Conservation (phyloP, 148 eudicot species). For the Rhododendron simsii region DNA sequence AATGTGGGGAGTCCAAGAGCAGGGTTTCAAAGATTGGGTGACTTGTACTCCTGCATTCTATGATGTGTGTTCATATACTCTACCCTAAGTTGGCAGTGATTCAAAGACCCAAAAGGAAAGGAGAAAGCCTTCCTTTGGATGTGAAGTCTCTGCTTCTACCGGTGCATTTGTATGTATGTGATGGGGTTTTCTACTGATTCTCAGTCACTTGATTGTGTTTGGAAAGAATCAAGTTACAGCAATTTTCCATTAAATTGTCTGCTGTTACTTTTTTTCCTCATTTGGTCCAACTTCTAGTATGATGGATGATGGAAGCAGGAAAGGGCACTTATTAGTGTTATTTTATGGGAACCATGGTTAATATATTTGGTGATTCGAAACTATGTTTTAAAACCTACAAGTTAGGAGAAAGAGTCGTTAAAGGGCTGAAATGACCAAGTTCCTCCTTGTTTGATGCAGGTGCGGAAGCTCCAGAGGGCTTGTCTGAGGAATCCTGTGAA, state of each 20-base stretch:
- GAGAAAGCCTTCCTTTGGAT: background rate
- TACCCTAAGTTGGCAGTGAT: background rate
- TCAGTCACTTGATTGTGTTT: background rate
- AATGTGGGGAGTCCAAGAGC: background rate
- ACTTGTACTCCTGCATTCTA: background rate
- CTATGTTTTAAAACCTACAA: background rate
- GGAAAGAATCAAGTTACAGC: background rate
- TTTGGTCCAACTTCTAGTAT: background rate
- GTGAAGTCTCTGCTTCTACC: background rate
- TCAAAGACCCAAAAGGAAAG: background rate
- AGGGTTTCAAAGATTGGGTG: background rate
- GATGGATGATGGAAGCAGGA: background rate
- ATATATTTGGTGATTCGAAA: background rate
- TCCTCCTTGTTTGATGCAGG: slow-evolving; percentile 39
- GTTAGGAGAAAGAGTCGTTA: background rate
- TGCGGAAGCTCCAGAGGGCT: slow-evolving; percentile 82
- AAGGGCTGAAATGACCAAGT: slow-evolving; percentile 8
- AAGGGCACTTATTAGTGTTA: background rate
- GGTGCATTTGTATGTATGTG: background rate
- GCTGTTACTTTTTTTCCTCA: background rate
- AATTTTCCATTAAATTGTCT: background rate
- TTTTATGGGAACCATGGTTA: background rate
- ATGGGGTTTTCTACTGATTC: background rate
- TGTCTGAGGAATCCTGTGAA: slow-evolving; percentile 85
- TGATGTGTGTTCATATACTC: background rate